Evolutionary conservation across 2,329 filamentous ascomycete genomes (phyloP).

Genomic region (Fusarium penzigii): DNA sequence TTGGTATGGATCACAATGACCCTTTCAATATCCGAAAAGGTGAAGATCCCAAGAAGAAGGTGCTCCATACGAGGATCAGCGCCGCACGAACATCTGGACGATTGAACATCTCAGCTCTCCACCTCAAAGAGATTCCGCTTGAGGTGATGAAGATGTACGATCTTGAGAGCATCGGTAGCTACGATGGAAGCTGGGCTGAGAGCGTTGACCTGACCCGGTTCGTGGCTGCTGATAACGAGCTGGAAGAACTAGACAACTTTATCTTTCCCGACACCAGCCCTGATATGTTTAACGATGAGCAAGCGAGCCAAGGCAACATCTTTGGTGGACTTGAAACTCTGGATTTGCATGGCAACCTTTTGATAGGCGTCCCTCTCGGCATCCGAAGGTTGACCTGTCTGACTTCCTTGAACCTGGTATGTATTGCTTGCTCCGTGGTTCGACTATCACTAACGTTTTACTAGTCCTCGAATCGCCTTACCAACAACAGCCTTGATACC

Average conservation of each 20-base stretch:
- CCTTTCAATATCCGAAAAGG: conserved; percentile 70
- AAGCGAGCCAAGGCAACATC: conserved; percentile 69
- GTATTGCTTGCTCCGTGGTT: conserved; percentile 26
- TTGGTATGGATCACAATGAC: conserved; percentile 57
- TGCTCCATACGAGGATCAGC: conserved; percentile 72
- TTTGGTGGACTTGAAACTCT: conserved; percentile 81
- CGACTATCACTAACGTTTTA: conserved; percentile 17
- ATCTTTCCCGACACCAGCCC: conserved; percentile 75
- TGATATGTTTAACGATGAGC: conserved; percentile 59
- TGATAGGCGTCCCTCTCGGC: conserved; percentile 73
- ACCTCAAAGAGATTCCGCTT: conserved; percentile 73
- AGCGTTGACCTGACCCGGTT: conserved; percentile 84
- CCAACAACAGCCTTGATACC: conserved; percentile 69
- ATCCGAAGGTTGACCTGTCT: conserved; percentile 72
- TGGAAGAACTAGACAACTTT: conserved; percentile 70
- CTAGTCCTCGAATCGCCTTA: conserved; percentile 78
- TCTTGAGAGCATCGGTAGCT: conserved; percentile 63
- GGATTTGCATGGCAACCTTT: conserved; percentile 82
- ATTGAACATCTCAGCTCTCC: conserved; percentile 85
- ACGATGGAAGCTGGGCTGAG: conserved; percentile 80
- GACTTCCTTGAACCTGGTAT: conserved; percentile 78
- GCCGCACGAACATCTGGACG: conserved; percentile 75
- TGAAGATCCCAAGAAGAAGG: conserved; percentile 60
- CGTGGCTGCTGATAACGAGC: conserved; percentile 85
- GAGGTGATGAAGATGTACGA: conserved; percentile 93